A percentile compares a stretch with the other conserved stretches of the same genome.
Conservation (phyloP, 176 grass and related monocot species). For the Thalia dealbata region DNA sequence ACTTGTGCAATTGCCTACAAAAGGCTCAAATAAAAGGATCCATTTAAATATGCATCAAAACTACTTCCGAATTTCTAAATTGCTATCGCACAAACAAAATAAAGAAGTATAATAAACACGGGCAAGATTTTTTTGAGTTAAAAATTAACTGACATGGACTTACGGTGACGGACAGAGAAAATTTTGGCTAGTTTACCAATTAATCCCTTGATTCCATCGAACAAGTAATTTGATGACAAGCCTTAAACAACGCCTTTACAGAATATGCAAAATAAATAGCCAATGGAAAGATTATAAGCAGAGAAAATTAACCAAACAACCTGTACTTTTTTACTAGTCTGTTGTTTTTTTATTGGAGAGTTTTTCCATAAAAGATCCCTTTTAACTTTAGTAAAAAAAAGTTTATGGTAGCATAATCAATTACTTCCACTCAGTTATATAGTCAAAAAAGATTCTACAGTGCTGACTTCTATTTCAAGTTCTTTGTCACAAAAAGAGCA, state of each 20-base stretch:
- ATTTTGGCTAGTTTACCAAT: too few relatives aligned
- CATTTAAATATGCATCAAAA: background rate
- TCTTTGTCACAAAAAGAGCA: background rate
- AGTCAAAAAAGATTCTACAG: background rate
- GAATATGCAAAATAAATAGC: too few relatives aligned
- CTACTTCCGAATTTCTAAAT: background rate
- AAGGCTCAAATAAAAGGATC: slow-evolving; percentile 3
- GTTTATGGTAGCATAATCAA: background rate
- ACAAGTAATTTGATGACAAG: too few relatives aligned
- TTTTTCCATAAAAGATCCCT: too few relatives aligned
- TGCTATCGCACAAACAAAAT: background rate
- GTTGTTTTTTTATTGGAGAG: too few relatives aligned
- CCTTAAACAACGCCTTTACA: too few relatives aligned
- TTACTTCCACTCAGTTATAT: background rate
- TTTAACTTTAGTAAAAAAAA: background rate
- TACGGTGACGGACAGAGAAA: too few relatives aligned
- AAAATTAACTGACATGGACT: background rate
- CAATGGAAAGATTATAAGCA: too few relatives aligned
- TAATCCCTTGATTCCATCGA: too few relatives aligned
- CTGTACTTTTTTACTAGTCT: too few relatives aligned
- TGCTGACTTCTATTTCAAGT: background rate
- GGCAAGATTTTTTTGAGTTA: background rate
- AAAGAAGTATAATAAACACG: background rate
- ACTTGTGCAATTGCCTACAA: slow-evolving; percentile 87
- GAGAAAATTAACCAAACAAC: too few relatives aligned